phyloP scores from a whole-genome alignment of 1,284 basidiomycete species.

The Exobasidium cylindrosporum region DNA sequence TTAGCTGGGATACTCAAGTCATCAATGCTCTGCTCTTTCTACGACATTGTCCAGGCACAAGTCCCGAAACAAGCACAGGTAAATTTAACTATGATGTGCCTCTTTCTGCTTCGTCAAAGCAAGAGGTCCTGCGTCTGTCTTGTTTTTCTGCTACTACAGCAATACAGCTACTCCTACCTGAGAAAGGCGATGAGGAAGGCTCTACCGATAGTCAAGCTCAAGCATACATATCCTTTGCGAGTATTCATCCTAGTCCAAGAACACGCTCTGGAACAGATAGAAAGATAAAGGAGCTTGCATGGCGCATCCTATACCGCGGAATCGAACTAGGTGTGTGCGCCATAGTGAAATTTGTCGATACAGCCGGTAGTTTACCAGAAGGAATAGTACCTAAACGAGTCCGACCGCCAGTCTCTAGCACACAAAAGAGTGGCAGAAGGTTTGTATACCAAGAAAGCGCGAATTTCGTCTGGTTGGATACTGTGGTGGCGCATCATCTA shows the following conservation, averaged over 20 bases:
- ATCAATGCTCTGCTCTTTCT: background rate
- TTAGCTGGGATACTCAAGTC: constrained; percentile 5
- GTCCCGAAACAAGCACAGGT: background rate
- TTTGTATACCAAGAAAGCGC: background rate
- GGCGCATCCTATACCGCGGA: background rate
- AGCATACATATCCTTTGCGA: background rate
- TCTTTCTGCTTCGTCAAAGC: background rate
- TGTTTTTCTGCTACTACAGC: background rate
- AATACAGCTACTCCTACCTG: background rate
- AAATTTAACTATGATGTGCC: background rate
- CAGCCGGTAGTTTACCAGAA: background rate
- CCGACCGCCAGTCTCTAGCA: background rate
- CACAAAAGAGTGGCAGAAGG: background rate
- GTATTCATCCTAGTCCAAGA: background rate
- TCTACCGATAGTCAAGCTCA: background rate
- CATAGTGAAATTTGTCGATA: background rate
- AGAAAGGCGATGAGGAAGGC: background rate
- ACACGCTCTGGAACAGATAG: background rate
- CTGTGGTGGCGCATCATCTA: background rate
- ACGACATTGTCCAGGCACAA: background rate
- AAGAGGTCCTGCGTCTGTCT: background rate
- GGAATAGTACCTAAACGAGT: background rate
- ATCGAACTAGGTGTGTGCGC: background rate
- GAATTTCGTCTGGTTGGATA: background rate
- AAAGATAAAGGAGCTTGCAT: background rate